Base-by-base conservation (phyloP, 2,329 filamentous ascomycete species). In the Lachnellula willkommii region DNA sequence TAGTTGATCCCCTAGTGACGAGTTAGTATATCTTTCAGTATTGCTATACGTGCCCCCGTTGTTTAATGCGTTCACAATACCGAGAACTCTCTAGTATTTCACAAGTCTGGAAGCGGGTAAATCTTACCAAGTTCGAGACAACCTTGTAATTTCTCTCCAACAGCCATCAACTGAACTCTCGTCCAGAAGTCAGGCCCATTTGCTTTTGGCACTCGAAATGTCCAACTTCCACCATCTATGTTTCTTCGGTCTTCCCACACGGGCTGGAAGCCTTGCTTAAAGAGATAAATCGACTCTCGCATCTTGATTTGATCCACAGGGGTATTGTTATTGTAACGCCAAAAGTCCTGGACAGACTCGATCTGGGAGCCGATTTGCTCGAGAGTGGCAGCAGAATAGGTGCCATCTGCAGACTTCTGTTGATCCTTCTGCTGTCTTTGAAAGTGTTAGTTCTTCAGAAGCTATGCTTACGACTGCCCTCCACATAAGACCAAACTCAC, bases 221-320 rank as follows among this genome's bases (percentile, higher is more conserved):
- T 95, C 90, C 90, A 96, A 70, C 88, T 88, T 50, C 93, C 93
- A 52, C 93, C 93, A 59, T 85, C 80, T 57, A 87, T 78, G 73
- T 96, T 96, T 66, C 94, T 85, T 42, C 89, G 83, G 70, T 97
- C 93, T 74, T 91, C 88, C 88, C 88, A 91, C 63, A 90, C 76
- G 55, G 88, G 88, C 60, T 81, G 81, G 72, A 90, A 89, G 37
- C 88, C 88, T 60, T 83, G 78, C 72, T 90, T 90, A 78, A 91
- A 91, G 62, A 92, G 79, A 70, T 91, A 89, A 62, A 91, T 81
- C 47, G 84, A 87, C 73, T 91, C 87, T 66, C 87, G 84, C 77
- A 88, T 84, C 72, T 86, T 86, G 72, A 92, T 84, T 70, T 85
- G 81, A 56, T 86, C 81, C 66, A 90, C 85, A 15, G 88, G 88